A percentile compares a stretch with the other conserved stretches of the same genome.
phyloP scores from a whole-genome alignment of 352 stramenopile genomes.

The Phytophthora litchii region DNA sequence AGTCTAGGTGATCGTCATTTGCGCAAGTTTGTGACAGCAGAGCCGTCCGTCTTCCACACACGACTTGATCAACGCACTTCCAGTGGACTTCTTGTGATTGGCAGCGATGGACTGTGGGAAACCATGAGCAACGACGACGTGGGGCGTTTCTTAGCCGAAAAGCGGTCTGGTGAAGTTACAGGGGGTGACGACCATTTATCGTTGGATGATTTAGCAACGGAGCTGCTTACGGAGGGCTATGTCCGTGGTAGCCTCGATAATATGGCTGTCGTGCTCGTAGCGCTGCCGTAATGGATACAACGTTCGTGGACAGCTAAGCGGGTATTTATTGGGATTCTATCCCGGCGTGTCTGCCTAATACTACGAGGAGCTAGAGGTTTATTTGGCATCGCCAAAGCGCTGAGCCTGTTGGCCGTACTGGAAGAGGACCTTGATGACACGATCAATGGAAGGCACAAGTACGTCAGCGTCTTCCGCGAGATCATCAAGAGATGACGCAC shows the following conservation, averaged over 20 bases:
- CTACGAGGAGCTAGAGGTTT: slow-evolving; percentile 16
- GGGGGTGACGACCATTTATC: slow-evolving; percentile 35
- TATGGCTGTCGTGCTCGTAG: slow-evolving; percentile 83
- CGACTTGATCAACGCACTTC: slow-evolving; percentile 16
- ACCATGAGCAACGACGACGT: slow-evolving; percentile 64
- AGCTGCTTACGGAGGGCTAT: slow-evolving; percentile 92
- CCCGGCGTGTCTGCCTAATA: slow-evolving; percentile 12
- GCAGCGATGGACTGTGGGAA: slow-evolving; percentile 83
- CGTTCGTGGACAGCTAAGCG: slow-evolving; percentile 18
- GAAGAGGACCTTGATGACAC: slow-evolving; percentile 82
- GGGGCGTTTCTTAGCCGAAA: slow-evolving; percentile 50
- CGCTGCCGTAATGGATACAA: slow-evolving; percentile 15
- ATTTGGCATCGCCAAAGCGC: slow-evolving; percentile 52
- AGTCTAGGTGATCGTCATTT: slow-evolving; percentile 92
- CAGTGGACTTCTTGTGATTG: slow-evolving; percentile 51
- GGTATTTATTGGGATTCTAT: slow-evolving; percentile 30
- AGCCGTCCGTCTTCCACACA: slow-evolving; percentile 75
- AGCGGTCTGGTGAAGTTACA: slow-evolving; percentile 9
- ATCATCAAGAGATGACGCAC: slow-evolving; percentile 82
- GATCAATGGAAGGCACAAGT: slow-evolving; percentile 79
- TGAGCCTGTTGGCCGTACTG: slow-evolving; percentile 82
- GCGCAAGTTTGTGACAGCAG: slow-evolving; percentile 77
- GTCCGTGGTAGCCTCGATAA: slow-evolving; percentile 96
- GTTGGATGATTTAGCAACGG: slow-evolving; percentile 77
- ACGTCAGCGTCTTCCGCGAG: slow-evolving; percentile 84